A percentile compares a stretch with the other conserved stretches of the same genome.
These are phyloP conservation scores for Stephania cephalantha DNA, from an alignment of 164 flowering plant species.

Conservation along the genomic window DNA sequence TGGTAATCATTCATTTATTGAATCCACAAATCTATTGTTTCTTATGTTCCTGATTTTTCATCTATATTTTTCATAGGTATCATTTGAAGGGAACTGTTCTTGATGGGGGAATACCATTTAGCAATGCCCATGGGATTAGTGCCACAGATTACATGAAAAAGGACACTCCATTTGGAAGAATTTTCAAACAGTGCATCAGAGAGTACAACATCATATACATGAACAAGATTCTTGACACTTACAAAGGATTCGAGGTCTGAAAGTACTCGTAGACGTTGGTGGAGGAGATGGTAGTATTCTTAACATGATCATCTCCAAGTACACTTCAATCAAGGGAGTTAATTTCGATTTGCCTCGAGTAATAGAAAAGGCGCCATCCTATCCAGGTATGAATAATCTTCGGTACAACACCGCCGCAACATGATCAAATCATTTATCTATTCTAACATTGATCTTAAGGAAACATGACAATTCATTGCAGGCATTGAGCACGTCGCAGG, in stretches of 20 bases:
- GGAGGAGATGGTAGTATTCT: conserved; percentile 73
- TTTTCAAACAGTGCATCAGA: conserved; percentile 72
- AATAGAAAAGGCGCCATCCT: conserved; percentile 57
- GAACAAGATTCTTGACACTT: conserved; percentile 62
- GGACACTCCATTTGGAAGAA: conserved; percentile 67
- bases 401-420: too few species aligned
- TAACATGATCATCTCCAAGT: conserved; percentile 57
- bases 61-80: conserved; percentile 35
- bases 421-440: background rate
- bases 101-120: conserved; percentile 81
- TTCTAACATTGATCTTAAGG: background rate
- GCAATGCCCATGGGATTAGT: conserved; percentile 69
- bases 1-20: too few species aligned
- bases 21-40: too few species aligned
- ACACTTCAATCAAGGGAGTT: conserved; percentile 63
- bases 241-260: conserved; percentile 65
- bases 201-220: conserved; percentile 63
- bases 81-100: conserved; percentile 83
- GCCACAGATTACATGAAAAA: conserved; percentile 69
- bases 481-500: conserved; percentile 80
- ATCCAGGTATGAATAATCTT: conserved; percentile 35
- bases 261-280: conserved; percentile 69
- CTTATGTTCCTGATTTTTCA: too few species aligned
- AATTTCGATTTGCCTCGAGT: conserved; percentile 88
- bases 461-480: conserved; percentile 14